A percentile compares a stretch with the other conserved stretches of the same genome.
These are phyloP conservation scores for Heracleum sosnowskyi DNA, from an alignment of 129 eudicot genomes.

Conservation along the genomic window DNA sequence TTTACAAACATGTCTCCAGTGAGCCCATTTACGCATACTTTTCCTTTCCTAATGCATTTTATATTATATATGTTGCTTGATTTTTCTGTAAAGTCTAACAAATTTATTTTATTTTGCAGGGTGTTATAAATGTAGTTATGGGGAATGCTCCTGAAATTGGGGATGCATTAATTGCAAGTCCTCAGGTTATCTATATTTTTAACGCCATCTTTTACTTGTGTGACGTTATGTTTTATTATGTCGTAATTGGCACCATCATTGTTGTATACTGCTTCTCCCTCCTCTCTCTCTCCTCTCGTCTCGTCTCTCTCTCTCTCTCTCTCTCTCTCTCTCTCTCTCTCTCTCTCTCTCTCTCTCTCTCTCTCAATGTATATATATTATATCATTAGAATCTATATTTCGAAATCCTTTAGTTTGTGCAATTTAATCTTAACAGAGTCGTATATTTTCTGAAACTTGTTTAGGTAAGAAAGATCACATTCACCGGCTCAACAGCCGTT, in stretches of 20 bases:
- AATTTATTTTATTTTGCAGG: slow-evolving; percentile 29
- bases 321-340: neutral
- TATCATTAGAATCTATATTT: neutral
- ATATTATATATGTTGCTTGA: neutral
- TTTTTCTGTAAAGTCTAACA: neutral
- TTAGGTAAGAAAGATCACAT: slow-evolving; percentile 89
- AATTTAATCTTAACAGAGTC: neutral
- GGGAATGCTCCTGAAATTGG: slow-evolving; percentile 91
- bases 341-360: neutral
- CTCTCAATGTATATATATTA: neutral
- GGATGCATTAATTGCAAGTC: slow-evolving; percentile 53
- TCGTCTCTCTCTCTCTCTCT: neutral
- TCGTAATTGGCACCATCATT: neutral
- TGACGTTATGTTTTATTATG: neutral
- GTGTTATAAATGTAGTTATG: slow-evolving; percentile 90
- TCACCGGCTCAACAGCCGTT: slow-evolving; percentile 89
- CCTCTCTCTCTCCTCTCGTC: neutral
- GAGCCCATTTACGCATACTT: neutral
- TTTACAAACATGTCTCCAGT: neutral
- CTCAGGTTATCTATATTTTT: slow-evolving; percentile 32
- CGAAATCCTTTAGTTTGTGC: neutral
- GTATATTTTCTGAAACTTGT: slow-evolving; percentile 1
- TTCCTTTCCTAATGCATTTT: neutral
- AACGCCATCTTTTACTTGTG: neutral
- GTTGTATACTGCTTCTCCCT: neutral